Conservation (phyloP, 2,329 filamentous ascomycete species). For the Alternaria angustiovoidea region DNA sequence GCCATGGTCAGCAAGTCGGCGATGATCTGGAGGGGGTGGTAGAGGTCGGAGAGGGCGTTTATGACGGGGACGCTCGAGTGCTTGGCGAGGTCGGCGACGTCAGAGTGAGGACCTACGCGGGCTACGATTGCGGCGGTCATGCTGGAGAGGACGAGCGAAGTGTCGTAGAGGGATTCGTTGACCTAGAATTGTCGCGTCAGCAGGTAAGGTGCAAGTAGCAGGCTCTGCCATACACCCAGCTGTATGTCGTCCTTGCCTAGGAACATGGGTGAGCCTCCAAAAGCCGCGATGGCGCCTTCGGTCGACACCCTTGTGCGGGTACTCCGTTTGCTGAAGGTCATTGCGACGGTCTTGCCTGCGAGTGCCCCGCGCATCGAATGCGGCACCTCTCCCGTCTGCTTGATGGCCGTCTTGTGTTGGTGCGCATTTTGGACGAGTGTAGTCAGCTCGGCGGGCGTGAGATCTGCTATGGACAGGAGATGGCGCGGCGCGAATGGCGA, state of each 20-base stretch:
- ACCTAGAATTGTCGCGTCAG: constrained; percentile 59
- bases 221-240: constrained; percentile 71
- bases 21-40: constrained; percentile 92
- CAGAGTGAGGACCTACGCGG: constrained; percentile 61
- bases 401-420: constrained; percentile 78
- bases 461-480: constrained; percentile 88
- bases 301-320: constrained; percentile 94
- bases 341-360: constrained; percentile 81
- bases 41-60: constrained; percentile 79
- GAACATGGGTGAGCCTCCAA: constrained; percentile 97
- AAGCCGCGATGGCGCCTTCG: constrained; percentile 84
- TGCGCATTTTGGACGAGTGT: constrained; percentile 84
- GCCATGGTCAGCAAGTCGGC: constrained; percentile 92
- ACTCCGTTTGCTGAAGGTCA: constrained; percentile 97
- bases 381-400: constrained; percentile 68
- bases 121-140: constrained; percentile 60
- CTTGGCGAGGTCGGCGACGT: constrained; percentile 59
- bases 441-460: constrained; percentile 80
- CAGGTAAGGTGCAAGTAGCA: not conserved
- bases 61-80: constrained; percentile 60
- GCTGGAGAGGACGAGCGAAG: constrained; percentile 89
- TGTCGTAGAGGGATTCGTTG: constrained; percentile 96
- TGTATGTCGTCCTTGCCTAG: constrained; percentile 96
- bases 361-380: constrained; percentile 68
- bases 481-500: constrained; percentile 76